Percentiles rank a stretch among this genome's conserved stretches.
These are phyloP conservation scores for Thraustochytrium striatum DNA, from an alignment of 352 stramenopile genomes.

Conservation along the genomic window DNA sequence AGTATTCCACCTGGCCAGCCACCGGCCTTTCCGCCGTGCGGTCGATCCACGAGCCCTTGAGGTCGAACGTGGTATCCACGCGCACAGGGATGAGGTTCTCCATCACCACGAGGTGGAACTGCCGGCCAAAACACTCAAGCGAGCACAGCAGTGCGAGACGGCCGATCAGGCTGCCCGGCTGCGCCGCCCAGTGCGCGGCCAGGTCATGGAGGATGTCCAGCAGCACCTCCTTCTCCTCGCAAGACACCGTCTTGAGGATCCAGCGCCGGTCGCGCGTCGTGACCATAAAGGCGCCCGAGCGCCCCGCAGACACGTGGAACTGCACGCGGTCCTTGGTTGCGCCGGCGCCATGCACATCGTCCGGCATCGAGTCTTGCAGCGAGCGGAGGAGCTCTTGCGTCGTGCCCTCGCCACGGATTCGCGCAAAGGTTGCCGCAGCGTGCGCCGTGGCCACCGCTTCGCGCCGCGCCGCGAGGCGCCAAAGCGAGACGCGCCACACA, in stretches of 20 bases:
- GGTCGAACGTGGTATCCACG: neutral
- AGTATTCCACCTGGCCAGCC: neutral
- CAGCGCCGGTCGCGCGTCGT: neutral
- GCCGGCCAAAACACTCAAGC: neutral
- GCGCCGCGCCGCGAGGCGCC: neutral
- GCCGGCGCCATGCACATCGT: neutral
- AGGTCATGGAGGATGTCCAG: neutral
- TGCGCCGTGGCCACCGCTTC: neutral
- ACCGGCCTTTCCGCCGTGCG: neutral
- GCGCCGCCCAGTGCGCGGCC: neutral
- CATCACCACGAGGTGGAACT: neutral
- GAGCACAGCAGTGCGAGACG: neutral
- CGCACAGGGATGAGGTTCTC: neutral
- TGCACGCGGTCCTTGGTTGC: neutral
- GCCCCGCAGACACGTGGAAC: neutral
- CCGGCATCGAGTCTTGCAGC: neutral
- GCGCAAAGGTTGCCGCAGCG: neutral
- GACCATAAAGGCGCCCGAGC: neutral
- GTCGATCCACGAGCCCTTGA: neutral
- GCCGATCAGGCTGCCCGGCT: neutral
- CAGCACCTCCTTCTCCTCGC: neutral
- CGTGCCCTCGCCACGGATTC: neutral
- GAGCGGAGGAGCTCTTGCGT: neutral
- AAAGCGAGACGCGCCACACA: neutral
- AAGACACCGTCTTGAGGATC: neutral